Percentiles rank a stretch among this genome's conserved stretches.
Evolutionary conservation across 345 rosid genomes (phyloP).

Genomic region (Brassica juncea): DNA sequence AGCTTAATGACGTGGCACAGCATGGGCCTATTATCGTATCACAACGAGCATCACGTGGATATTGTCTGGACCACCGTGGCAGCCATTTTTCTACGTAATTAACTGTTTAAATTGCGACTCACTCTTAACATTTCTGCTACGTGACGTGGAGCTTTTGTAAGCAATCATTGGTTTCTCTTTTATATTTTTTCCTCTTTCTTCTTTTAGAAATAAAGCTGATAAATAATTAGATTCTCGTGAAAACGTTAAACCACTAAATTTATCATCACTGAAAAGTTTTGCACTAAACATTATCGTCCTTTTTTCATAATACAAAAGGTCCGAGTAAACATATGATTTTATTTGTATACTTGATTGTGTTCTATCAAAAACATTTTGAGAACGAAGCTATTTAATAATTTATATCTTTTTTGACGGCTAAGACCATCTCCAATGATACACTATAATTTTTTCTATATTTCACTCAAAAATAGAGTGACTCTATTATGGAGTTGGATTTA

Average conservation of each 20-base stretch:
- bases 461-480: no score
- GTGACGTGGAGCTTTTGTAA: neutral
- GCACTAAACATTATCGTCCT: no score
- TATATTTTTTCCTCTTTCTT: neutral
- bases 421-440: no score
- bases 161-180: neutral
- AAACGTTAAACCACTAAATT: slow-evolving; percentile 13
- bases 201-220: neutral
- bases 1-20: slow-evolving; percentile 22
- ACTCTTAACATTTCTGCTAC: neutral
- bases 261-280: neutral
- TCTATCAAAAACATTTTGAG: no score
- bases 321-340: neutral
- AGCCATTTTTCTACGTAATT: slow-evolving; percentile 12
- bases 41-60: slow-evolving; percentile 39
- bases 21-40: slow-evolving; percentile 10
- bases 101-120: neutral
- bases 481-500: no score
- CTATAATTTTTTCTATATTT: no score
- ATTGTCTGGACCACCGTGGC: slow-evolving; percentile 37
- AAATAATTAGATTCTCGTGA: slow-evolving; percentile 4
- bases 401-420: no score
- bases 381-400: no score
- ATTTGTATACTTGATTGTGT: no score
- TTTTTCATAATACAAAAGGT: no score